Percentiles rank a stretch among this genome's conserved stretches.
Evolutionary conservation across 2,329 filamentous ascomycete species (phyloP).

Genomic region (Dactylonectria macrodidyma): DNA sequence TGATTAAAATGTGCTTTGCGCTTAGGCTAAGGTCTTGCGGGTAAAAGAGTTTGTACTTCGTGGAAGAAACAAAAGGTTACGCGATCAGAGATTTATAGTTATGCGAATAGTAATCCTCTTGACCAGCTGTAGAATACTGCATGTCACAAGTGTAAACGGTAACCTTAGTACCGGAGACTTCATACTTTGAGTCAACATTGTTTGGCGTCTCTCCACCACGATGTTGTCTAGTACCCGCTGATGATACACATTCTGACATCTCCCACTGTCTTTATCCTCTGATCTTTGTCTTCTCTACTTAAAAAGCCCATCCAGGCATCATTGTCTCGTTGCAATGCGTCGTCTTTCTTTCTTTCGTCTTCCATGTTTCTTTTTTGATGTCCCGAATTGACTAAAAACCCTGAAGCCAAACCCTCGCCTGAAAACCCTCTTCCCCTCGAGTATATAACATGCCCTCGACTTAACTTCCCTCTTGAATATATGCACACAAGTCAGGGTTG

Average conservation of each 20-base stretch:
- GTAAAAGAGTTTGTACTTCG: no score
- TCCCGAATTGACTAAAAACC: background rate
- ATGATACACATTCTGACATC: background rate
- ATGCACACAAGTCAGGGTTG: constrained; percentile 5
- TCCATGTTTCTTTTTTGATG: constrained; percentile 8
- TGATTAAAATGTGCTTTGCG: no score
- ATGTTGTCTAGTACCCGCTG: background rate
- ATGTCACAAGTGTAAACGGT: background rate
- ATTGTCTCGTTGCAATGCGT: background rate
- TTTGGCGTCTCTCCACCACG: background rate
- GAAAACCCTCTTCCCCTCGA: background rate
- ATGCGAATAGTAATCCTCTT: no score
- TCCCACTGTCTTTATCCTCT: background rate
- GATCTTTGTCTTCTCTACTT: background rate
- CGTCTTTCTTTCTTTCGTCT: background rate
- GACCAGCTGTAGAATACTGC: background rate
- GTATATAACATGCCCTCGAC: background rate
- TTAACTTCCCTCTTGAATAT: background rate
- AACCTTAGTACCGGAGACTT: background rate
- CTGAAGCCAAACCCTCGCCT: background rate
- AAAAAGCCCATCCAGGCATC: background rate
- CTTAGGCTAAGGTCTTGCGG: no score
- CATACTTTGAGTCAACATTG: background rate
- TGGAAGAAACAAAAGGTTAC: no score
- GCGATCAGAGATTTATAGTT: no score